phyloP scores from a whole-genome alignment of 768 basidiomycete genomes.

The Inosperma sp. region DNA sequence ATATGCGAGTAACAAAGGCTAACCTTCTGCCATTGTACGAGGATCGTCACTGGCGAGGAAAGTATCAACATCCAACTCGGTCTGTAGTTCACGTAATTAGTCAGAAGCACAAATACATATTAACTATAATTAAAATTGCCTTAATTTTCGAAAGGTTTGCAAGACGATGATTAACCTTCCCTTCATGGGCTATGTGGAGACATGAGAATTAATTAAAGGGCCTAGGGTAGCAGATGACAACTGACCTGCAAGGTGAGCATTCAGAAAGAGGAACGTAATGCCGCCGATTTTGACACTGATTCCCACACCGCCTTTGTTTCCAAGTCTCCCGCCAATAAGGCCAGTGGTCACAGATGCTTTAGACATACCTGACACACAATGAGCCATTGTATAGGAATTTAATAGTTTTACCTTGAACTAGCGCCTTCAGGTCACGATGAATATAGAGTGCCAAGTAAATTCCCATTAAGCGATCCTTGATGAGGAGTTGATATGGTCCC shows the following conservation, averaged over 20 bases:
- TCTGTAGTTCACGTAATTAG: slow-evolving; percentile 33
- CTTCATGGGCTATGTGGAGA: slow-evolving; percentile 59
- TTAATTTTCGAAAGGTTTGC: slow-evolving; percentile 90
- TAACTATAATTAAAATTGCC: slow-evolving; percentile 31
- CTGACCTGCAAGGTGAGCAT: slow-evolving; percentile 83
- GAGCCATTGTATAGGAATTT: too few species aligned
- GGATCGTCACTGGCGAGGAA: slow-evolving; percentile 66
- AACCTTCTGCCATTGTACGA: slow-evolving; percentile 68
- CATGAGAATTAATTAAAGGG: background rate
- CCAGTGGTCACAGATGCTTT: slow-evolving; percentile 85
- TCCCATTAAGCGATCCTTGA: slow-evolving; percentile 91
- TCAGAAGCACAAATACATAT: background rate
- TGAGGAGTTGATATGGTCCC: slow-evolving; percentile 79
- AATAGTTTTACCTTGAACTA: slow-evolving; percentile 56
- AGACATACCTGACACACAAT: slow-evolving; percentile 75
- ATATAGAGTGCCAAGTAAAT: slow-evolving; percentile 76
- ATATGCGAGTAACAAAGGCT: slow-evolving; percentile 4
- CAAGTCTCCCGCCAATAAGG: slow-evolving; percentile 83
- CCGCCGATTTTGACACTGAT: slow-evolving; percentile 79
- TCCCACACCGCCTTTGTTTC: slow-evolving; percentile 93
- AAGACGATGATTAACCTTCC: slow-evolving; percentile 69
- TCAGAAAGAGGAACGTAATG: slow-evolving; percentile 83
- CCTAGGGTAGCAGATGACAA: background rate
- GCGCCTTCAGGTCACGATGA: slow-evolving; percentile 60
- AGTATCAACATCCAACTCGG: slow-evolving; percentile 73